Evolutionary conservation across 371 early-diverging fungal species (phyloP).

Genomic region (Apophysomyces elegans): DNA sequence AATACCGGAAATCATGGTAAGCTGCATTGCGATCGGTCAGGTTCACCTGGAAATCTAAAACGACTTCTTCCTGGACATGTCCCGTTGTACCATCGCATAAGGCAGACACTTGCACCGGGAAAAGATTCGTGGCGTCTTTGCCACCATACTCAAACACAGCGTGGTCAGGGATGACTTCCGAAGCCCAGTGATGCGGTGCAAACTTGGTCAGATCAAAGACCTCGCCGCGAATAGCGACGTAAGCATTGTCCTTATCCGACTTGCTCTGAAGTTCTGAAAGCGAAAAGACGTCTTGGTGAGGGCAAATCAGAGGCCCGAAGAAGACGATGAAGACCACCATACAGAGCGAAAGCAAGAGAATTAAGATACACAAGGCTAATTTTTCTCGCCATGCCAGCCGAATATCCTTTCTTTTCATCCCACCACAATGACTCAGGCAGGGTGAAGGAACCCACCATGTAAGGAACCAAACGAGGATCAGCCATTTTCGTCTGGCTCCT

Average conservation of each 20-base stretch:
- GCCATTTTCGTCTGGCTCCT: conserved; percentile 73
- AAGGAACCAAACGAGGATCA: conserved; percentile 77
- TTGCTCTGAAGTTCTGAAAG: conserved; percentile 45
- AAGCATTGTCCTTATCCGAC: conserved; percentile 42
- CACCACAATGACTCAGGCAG: conserved; percentile 65
- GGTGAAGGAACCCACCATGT: conserved; percentile 92
- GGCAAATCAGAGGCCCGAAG: conserved; percentile 86
- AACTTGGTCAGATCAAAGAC: conserved; percentile 73
- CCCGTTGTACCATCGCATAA: conserved; percentile 49
- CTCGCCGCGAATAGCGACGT: conserved; percentile 73
- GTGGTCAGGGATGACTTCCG: conserved; percentile 48
- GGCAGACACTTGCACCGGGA: conserved; percentile 77
- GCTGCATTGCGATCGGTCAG: conserved; percentile 41
- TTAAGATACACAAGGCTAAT: conserved; percentile 75
- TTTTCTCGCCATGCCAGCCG: conserved; percentile 90
- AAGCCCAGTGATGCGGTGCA: conserved; percentile 57
- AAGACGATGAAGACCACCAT: conserved; percentile 71
- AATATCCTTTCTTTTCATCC: conserved; percentile 81
- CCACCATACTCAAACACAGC: conserved; percentile 67
- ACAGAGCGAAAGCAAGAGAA: conserved; percentile 62
- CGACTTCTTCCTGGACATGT: conserved; percentile 35
- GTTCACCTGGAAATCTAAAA: conserved; percentile 43
- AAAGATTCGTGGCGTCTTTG: conserved; percentile 65
- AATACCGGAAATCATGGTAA: conserved; percentile 47
- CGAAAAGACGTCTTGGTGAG: conserved; percentile 73